These are phyloP conservation scores for Xylariales sp. DNA, from an alignment of 2,329 filamentous ascomycete species.

Conservation along the genomic window DNA sequence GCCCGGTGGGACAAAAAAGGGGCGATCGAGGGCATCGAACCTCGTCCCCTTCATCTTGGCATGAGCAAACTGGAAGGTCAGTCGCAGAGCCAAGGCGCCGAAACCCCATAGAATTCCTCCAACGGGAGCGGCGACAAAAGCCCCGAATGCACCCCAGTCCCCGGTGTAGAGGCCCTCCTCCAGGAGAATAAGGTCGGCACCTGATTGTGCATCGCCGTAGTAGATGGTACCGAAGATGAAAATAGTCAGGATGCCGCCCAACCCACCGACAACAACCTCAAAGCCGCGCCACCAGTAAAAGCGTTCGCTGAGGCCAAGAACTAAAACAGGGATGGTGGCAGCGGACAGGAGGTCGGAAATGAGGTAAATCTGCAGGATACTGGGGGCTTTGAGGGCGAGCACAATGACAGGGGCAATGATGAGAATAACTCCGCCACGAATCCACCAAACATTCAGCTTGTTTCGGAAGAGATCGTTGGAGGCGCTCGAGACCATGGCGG, in stretches of 20 bases:
- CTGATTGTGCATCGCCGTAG: slow-evolving; percentile 61
- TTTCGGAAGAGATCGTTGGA: slow-evolving; percentile 86
- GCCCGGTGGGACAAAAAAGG: slow-evolving; percentile 16
- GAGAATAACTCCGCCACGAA: slow-evolving; percentile 64
- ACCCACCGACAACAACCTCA: slow-evolving; percentile 72
- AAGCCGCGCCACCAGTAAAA: slow-evolving; percentile 75
- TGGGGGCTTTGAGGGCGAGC: slow-evolving; percentile 68
- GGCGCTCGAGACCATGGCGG: slow-evolving; percentile 78
- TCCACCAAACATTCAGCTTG: slow-evolving; percentile 69
- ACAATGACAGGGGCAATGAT: slow-evolving; percentile 72
- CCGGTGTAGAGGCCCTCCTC: slow-evolving; percentile 69
- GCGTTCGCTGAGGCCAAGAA: slow-evolving; percentile 64
- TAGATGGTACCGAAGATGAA: slow-evolving; percentile 80
- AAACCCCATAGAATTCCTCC: slow-evolving; percentile 71
- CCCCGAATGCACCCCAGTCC: slow-evolving; percentile 80
- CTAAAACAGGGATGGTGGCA: slow-evolving; percentile 67
- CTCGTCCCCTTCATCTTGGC: slow-evolving; percentile 55
- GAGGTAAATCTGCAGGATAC: slow-evolving; percentile 76
- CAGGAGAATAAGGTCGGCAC: slow-evolving; percentile 65
- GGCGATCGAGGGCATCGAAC: slow-evolving; percentile 66
- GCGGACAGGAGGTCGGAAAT: slow-evolving; percentile 78
- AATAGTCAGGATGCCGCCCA: slow-evolving; percentile 74
- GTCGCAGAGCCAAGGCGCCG: slow-evolving; percentile 54
- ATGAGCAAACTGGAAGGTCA: slow-evolving; percentile 52
- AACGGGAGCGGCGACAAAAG: slow-evolving; percentile 74